These are phyloP conservation scores for Pseudocercospora macadamiae DNA, from an alignment of 2,329 filamentous ascomycete species.

Conservation along the genomic window DNA sequence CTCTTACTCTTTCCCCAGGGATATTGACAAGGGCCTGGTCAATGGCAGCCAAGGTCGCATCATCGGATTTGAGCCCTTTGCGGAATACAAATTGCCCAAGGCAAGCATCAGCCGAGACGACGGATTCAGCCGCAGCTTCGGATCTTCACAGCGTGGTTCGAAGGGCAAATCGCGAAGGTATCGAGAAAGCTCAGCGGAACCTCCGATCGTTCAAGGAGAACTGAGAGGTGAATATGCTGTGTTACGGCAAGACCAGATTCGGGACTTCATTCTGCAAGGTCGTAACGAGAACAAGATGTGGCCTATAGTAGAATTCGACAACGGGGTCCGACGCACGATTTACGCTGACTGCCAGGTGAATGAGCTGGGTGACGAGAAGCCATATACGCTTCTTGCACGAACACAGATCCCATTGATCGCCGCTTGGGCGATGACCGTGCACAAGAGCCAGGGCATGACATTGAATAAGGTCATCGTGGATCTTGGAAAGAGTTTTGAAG, in stretches of 20 bases:
- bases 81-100: conserved; percentile 23
- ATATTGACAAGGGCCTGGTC: conserved; percentile 46
- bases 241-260: conserved; percentile 19
- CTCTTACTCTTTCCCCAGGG: conserved; percentile 13
- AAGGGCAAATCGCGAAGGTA: conserved; percentile 7
- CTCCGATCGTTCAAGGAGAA: conserved; percentile 13
- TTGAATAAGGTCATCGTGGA: conserved; percentile 62
- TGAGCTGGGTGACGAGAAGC: conserved; percentile 50
- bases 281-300: conserved; percentile 24
- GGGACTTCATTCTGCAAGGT: conserved; percentile 16
- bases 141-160: conserved; percentile 7
- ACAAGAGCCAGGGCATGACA: conserved; percentile 67
- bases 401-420: conserved; percentile 64
- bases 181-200: conserved; percentile 19
- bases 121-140: background rate
- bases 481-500: conserved; percentile 56
- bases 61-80: conserved; percentile 39
- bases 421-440: conserved; percentile 66
- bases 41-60: conserved; percentile 55
- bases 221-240: conserved; percentile 22
- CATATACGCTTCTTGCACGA: conserved; percentile 55
- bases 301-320: conserved; percentile 59
- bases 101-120: conserved; percentile 11
- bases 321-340: conserved; percentile 53
- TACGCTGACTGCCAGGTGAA: conserved; percentile 56